phyloP scores from a whole-genome alignment of 1,284 basidiomycete species.

The Tetrapyrgos nigripes region DNA sequence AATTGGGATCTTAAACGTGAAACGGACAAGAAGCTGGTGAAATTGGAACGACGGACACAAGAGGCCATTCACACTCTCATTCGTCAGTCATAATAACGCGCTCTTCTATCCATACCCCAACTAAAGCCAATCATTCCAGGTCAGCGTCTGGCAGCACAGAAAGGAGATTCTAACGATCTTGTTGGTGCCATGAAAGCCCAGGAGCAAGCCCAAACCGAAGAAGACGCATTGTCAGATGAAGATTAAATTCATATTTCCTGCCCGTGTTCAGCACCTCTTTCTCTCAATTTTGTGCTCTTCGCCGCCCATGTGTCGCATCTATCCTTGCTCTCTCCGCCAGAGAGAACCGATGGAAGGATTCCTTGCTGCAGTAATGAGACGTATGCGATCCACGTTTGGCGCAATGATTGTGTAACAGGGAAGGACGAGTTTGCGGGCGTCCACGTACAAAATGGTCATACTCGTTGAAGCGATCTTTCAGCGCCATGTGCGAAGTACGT shows the following conservation, averaged over 20 bases:
- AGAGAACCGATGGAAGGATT: no score
- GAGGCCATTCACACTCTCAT: conserved; percentile 93
- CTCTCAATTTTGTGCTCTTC: no score
- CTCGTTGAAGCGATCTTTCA: no score
- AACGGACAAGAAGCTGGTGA: conserved; percentile 88
- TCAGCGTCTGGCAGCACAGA: conserved; percentile 77
- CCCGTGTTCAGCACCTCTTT: no score
- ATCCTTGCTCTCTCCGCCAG: no score
- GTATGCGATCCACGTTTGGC: no score
- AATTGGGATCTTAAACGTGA: conserved; percentile 99
- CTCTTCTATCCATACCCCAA: conserved; percentile 23
- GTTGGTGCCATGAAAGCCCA: conserved; percentile 81
- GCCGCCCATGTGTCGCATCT: no score
- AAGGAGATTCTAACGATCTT: conserved; percentile 77
- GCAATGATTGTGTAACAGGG: no score
- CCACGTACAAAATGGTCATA: no score
- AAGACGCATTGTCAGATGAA: conserved; percentile 55
- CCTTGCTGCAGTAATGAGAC: no score
- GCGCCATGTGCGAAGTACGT: no score
- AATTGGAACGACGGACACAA: conserved; percentile 90
- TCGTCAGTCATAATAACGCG: conserved; percentile 61
- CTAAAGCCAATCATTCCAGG: conserved; percentile 48
- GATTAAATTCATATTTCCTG: conserved; percentile 31
- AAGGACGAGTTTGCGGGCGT: no score
- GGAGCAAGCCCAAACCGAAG: conserved; percentile 56